Evolutionary conservation across 192 early-diverging fungal genomes (phyloP).

Genomic region (Umbelopsis sp.): DNA sequence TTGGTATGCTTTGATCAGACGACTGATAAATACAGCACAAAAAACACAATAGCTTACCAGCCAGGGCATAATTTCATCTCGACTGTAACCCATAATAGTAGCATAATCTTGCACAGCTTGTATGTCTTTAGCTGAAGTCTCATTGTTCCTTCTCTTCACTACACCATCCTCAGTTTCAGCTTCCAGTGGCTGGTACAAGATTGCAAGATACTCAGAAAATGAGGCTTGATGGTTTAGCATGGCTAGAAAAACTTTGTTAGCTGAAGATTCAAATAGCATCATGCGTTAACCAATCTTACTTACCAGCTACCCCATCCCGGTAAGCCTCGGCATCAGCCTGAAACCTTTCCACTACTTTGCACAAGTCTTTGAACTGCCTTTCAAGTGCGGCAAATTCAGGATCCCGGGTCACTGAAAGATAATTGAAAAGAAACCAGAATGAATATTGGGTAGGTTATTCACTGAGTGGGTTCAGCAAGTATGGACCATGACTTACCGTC

Average conservation of each 20-base stretch:
- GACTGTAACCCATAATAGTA: conserved; percentile 48
- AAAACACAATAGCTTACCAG: conserved; percentile 42
- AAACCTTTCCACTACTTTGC: conserved; percentile 58
- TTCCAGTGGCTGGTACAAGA: conserved; percentile 29
- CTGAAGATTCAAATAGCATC: not conserved
- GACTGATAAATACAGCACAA: not conserved
- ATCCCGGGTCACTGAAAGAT: conserved; percentile 55
- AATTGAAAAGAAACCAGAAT: conserved; percentile 2
- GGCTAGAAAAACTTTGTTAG: conserved; percentile 17
- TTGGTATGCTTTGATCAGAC: not conserved
- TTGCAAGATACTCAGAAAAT: conserved; percentile 26
- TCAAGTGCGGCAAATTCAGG: conserved; percentile 67
- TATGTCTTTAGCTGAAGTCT: conserved; percentile 44
- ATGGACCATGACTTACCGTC: conserved; percentile 25
- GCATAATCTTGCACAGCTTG: conserved; percentile 58
- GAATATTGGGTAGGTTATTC: not conserved
- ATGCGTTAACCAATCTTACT: conserved; percentile 5
- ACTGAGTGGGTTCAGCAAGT: conserved; percentile 7
- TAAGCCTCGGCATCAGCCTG: conserved; percentile 69
- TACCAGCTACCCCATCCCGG: conserved; percentile 57
- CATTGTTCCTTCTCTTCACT: conserved; percentile 42
- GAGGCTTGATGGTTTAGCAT: conserved; percentile 29
- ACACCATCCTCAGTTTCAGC: conserved; percentile 54
- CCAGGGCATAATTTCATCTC: conserved; percentile 63
- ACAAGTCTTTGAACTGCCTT: conserved; percentile 62